These are phyloP conservation scores for Fusarium verticillioides DNA, from an alignment of 2,329 filamentous ascomycete species.

Conservation along the genomic window DNA sequence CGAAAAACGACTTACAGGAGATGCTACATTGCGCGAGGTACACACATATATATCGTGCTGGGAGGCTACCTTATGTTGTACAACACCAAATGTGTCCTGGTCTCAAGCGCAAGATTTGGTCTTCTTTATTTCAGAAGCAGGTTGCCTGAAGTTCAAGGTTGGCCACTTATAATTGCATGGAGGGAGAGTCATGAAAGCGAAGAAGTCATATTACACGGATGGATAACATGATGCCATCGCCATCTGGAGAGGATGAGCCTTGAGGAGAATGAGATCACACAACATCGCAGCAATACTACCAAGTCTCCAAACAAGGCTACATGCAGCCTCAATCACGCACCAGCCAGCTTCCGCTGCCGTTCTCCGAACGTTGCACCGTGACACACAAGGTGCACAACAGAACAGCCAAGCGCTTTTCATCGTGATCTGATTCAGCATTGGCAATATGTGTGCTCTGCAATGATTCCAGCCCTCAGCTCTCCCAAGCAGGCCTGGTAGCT, in stretches of 20 bases:
- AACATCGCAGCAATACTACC: not conserved
- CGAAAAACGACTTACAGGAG: not conserved
- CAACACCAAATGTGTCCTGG: not conserved
- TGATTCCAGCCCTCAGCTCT: constrained; percentile 6
- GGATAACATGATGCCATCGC: not conserved
- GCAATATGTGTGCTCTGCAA: constrained; percentile 3
- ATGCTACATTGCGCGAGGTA: constrained; percentile 12
- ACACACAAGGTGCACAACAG: constrained; percentile 16
- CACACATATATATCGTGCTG: constrained; percentile 8
- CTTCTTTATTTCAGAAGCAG: not conserved
- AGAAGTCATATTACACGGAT: not conserved
- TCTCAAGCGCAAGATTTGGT: not conserved
- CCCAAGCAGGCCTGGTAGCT: not conserved
- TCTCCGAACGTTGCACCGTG: constrained; percentile 32
- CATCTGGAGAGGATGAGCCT: not conserved
- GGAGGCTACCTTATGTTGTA: not conserved
- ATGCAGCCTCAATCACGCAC: constrained; percentile 15
- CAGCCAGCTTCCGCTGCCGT: constrained; percentile 28
- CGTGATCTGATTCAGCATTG: constrained; percentile 28
- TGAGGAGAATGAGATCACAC: not conserved
- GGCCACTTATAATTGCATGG: not conserved
- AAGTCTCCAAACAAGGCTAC: constrained; percentile 18
- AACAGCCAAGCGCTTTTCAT: constrained; percentile 16
- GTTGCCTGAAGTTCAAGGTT: not conserved
- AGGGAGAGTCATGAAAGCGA: not conserved